Conservation (phyloP, 2,329 filamentous ascomycete genomes). For the Aspergillus ruber region DNA sequence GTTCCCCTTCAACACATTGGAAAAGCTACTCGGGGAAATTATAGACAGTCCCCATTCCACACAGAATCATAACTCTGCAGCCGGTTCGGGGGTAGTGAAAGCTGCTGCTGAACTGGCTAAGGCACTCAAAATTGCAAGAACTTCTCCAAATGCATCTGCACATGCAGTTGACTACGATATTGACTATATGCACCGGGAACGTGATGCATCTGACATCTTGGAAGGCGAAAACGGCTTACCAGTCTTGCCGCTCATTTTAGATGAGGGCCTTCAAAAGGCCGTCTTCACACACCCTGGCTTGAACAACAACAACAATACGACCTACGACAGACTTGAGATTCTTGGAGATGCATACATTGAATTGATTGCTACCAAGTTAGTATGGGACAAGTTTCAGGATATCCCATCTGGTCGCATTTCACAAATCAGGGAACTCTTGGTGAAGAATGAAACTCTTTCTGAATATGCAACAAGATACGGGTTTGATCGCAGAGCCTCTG, state of each 20-base stretch:
- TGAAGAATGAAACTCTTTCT: slow-evolving; percentile 73
- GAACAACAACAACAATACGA: slow-evolving; percentile 22
- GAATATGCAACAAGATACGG: slow-evolving; percentile 64
- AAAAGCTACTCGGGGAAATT: slow-evolving; percentile 17
- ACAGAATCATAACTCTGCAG: slow-evolving; percentile 4
- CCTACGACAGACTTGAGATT: slow-evolving; percentile 82
- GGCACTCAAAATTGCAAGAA: slow-evolving; percentile 10
- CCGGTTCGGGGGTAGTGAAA: slow-evolving; percentile 12
- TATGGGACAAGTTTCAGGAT: slow-evolving; percentile 64
- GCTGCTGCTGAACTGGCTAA: slow-evolving; percentile 15
- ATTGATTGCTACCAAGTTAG: slow-evolving; percentile 65
- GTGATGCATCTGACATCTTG: background rate
- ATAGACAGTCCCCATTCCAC: slow-evolving; percentile 11
- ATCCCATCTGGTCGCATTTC: slow-evolving; percentile 63
- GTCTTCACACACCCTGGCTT: slow-evolving; percentile 62
- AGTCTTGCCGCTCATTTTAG: slow-evolving; percentile 52
- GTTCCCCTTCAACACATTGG: slow-evolving; percentile 14
- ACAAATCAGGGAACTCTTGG: slow-evolving; percentile 68
- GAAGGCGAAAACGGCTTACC: slow-evolving; percentile 9
- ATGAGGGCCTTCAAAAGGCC: slow-evolving; percentile 54
- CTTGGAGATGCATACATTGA: slow-evolving; percentile 83
- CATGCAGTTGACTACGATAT: background rate
- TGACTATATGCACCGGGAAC: background rate
- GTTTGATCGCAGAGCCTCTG: slow-evolving; percentile 57
- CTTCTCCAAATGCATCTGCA: background rate